Percentiles rank a stretch among this genome's conserved stretches.
These are phyloP conservation scores for Xylaria sp. DNA, from an alignment of 2,329 filamentous ascomycete genomes.

Conservation along the genomic window DNA sequence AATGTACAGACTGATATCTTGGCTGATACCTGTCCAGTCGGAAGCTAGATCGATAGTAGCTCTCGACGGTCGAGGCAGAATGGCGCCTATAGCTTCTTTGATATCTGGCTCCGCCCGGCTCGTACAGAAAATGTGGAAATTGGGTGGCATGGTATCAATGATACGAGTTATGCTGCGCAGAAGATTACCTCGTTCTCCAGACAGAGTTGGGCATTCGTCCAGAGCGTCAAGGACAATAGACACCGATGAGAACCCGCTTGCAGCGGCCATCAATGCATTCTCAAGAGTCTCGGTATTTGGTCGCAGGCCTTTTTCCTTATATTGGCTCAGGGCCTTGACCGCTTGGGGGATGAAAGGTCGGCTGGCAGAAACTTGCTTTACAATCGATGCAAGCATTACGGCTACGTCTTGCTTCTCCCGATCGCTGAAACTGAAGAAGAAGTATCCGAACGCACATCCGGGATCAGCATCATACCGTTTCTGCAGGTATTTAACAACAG, in stretches of 20 bases:
- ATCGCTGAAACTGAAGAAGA: constrained; percentile 28
- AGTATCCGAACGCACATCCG: constrained; percentile 16
- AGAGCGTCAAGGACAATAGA: constrained; percentile 22
- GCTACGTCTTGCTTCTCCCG: not conserved
- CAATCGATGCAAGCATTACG: constrained; percentile 10
- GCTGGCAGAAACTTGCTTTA: constrained; percentile 13
- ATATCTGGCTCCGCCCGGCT: constrained; percentile 19
- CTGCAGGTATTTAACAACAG: constrained; percentile 4
- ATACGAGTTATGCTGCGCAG: not conserved
- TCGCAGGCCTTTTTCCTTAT: constrained; percentile 6
- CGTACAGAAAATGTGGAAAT: constrained; percentile 11
- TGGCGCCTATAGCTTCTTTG: not conserved
- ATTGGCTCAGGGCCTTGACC: not conserved
- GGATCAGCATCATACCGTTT: constrained; percentile 1
- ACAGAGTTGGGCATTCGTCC: constrained; percentile 9
- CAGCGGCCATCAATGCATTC: not conserved
- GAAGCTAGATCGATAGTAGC: constrained; percentile 6
- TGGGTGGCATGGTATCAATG: not conserved
- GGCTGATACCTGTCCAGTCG: not conserved
- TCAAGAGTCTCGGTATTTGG: constrained; percentile 16
- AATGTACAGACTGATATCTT: constrained; percentile 11
- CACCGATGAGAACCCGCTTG: constrained; percentile 17
- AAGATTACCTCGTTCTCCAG: constrained; percentile 7
- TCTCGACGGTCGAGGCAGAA: not conserved
- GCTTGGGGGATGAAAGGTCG: not conserved